These are phyloP conservation scores for Striga hermonthica DNA, from an alignment of 305 asterid genomes.

Conservation along the genomic window DNA sequence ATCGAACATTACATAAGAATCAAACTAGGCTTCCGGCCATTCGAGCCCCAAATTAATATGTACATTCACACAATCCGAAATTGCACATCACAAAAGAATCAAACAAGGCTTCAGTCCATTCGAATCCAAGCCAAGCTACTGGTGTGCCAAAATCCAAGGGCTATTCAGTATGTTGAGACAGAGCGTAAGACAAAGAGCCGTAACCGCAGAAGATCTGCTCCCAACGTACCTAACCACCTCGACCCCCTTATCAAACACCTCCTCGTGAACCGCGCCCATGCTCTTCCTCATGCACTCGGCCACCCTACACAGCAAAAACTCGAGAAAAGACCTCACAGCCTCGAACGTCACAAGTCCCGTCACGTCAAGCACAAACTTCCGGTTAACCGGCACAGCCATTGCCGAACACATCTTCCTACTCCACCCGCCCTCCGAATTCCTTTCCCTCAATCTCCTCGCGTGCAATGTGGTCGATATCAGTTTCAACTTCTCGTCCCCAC, in stretches of 20 bases:
- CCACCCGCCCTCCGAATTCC: conserved; percentile 42
- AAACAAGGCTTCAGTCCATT: no score
- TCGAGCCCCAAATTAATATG: no score
- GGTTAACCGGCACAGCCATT: conserved; percentile 47
- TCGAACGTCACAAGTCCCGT: conserved; percentile 61
- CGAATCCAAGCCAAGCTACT: conserved; percentile 33
- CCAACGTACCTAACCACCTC: conserved; percentile 44
- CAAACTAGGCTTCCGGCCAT: no score
- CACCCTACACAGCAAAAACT: conserved; percentile 45
- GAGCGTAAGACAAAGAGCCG: conserved; percentile 53
- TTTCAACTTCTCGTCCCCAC: conserved; percentile 27
- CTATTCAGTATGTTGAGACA: conserved; percentile 65
- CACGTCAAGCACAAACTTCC: conserved; percentile 58
- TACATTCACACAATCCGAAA: no score
- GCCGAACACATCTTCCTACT: conserved; percentile 39
- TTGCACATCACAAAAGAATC: no score
- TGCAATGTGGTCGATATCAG: conserved; percentile 27
- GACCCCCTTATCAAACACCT: conserved; percentile 53
- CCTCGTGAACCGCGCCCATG: conserved; percentile 42
- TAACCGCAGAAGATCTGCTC: conserved; percentile 48
- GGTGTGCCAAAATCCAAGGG: conserved; percentile 68
- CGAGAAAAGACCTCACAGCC: conserved; percentile 59
- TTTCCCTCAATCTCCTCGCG: conserved; percentile 28
- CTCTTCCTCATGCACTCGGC: conserved; percentile 45
- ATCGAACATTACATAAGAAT: no score